Conservation (phyloP, 192 early-diverging fungal species). For the Umbelopsis sp. region DNA sequence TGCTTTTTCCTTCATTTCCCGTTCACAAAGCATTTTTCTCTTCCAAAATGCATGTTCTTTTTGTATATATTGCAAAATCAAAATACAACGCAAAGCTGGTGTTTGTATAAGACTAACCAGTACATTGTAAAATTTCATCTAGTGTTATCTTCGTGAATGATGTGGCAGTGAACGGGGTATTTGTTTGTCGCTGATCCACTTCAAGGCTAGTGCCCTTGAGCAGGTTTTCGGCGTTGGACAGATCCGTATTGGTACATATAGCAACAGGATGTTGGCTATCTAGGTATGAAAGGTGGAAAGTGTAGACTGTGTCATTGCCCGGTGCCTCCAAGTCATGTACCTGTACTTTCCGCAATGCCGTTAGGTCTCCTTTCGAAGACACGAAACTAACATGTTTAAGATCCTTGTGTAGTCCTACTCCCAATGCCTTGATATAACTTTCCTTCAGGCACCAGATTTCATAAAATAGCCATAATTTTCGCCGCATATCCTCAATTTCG, state of each 20-base stretch:
- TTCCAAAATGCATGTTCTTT: background rate
- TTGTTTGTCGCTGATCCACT: background rate
- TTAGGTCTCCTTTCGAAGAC: background rate
- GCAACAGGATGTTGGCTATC: background rate
- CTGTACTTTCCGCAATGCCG: background rate
- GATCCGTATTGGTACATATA: background rate
- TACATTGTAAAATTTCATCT: background rate
- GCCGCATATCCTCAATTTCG: background rate
- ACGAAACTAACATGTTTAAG: conserved; percentile 51
- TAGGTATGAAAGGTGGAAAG: background rate
- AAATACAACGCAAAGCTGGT: background rate
- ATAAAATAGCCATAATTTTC: conserved; percentile 50
- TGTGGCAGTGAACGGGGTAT: background rate
- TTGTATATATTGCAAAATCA: conserved; percentile 1
- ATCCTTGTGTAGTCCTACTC: conserved; percentile 52
- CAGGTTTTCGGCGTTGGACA: background rate
- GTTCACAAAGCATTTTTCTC: background rate
- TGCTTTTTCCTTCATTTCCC: background rate
- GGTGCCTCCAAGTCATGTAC: background rate
- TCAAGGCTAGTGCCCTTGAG: background rate
- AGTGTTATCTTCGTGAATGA: background rate
- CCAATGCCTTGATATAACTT: conserved; percentile 60
- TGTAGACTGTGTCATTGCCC: background rate
- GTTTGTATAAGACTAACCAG: background rate
- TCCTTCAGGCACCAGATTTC: conserved; percentile 63